Percentiles rank a stretch among this genome's conserved stretches.
Conservation (phyloP, 2,329 filamentous ascomycete species). For the Diaporthe batatas region DNA sequence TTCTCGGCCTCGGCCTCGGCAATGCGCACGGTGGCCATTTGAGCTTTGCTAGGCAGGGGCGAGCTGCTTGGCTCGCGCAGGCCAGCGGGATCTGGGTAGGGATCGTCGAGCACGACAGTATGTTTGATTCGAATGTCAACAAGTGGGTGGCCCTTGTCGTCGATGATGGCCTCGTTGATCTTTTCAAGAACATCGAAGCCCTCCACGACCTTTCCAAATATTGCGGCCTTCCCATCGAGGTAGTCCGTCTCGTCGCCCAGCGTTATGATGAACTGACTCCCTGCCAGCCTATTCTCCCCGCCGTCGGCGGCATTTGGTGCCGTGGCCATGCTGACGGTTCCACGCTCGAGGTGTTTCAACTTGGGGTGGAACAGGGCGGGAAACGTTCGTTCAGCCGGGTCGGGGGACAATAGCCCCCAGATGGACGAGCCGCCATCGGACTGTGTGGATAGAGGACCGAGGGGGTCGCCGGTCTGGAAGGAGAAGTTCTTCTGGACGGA, state of each 20-base stretch:
- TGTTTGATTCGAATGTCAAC: conserved; percentile 97
- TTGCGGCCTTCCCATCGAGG: conserved; percentile 91
- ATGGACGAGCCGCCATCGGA: conserved; percentile 95
- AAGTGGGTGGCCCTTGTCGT: conserved; percentile 86
- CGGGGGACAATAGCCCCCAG: conserved; percentile 83
- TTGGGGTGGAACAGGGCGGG: conserved; percentile 87
- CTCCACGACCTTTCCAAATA: conserved; percentile 96
- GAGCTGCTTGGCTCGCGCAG: conserved; percentile 83
- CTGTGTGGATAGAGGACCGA: conserved; percentile 84
- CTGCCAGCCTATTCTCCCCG: conserved; percentile 81
- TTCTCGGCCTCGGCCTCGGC: conserved; percentile 85
- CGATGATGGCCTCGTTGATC: conserved; percentile 90
- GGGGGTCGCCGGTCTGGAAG: conserved; percentile 94
- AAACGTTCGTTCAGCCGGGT: conserved; percentile 80
- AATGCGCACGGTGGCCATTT: conserved; percentile 92
- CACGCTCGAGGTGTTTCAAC: conserved; percentile 88
- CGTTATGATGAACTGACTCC: conserved; percentile 94
- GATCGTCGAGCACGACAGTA: conserved; percentile 91
- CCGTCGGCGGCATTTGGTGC: conserved; percentile 81
- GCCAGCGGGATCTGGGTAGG: conserved; percentile 84
- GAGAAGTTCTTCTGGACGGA: conserved; percentile 95
- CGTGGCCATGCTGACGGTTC: conserved; percentile 98
- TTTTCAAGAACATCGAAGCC: conserved; percentile 95
- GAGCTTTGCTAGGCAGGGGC: conserved; percentile 84
- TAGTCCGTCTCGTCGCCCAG: conserved; percentile 91